Base-by-base conservation (phyloP, 2,329 filamentous ascomycete species). In the Zopfia rhizophila region DNA sequence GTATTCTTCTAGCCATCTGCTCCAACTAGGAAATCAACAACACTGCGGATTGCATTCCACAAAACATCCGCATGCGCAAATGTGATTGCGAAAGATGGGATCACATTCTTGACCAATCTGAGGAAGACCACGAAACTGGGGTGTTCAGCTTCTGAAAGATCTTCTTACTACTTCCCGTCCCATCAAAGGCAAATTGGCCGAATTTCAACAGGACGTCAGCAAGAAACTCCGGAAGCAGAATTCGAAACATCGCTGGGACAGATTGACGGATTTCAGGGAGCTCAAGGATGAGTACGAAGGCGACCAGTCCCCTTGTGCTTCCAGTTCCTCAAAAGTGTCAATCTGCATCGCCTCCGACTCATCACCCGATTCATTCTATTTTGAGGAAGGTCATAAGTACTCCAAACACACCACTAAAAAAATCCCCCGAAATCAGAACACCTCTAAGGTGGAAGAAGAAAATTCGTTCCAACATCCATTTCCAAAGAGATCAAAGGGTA, bases 121-220 rank as follows among this genome's bases (percentile, higher is more conserved):
- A 70, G 46, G 60, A 68, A 21, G 65, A 70, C 58, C 65, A 4
- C 65, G 67, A 27, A 68, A 70, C 42, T 69, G 67, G 67, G 67
- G 66, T 12, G 64, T 69, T 11, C 65, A 69, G 40, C 68, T 70
- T n/a, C 60, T 70, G 38, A 68, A 66, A 37, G 61, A 66, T 14
- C 52, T 69, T 13, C 57, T 59, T 39, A 51, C 62, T 8, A 68
- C 69, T n/a, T 59, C 64, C 6, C 64, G 62, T 28, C 48, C 68
- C 30, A 65, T 58, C 25, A 53, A 51, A 3, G 59, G 58, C 1
- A 49, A 67, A 7, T 53, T 70, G 12, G 43, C 42, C 3, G 46
- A 44, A 8, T 66, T 69, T 18, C 65, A 69, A 6, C 38, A 21
- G 2, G 60, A 63, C 32, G 45, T 70, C 21, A 52, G 58, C 22